These are phyloP conservation scores for Silene conica DNA, from an alignment of 148 eudicot genomes.

Conservation along the genomic window DNA sequence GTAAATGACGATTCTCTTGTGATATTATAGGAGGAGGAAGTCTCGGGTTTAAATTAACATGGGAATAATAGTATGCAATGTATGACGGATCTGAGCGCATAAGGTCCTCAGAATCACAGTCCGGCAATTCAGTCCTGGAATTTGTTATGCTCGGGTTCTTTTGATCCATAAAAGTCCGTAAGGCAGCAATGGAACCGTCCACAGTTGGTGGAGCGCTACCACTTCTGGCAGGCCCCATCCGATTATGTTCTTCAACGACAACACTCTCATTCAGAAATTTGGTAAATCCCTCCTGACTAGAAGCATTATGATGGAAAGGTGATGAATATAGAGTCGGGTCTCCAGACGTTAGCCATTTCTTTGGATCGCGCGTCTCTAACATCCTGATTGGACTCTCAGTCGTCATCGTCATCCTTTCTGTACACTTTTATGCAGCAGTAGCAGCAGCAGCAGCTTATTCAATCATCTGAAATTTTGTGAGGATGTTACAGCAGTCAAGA, in stretches of 20 bases:
- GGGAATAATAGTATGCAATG: slow-evolving; percentile 48
- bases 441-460: slow-evolving; percentile 3
- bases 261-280: slow-evolving; percentile 18
- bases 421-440: neutral
- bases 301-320: slow-evolving; percentile 12
- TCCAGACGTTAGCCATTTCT: slow-evolving; percentile 18
- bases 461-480: neutral
- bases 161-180: slow-evolving; percentile 30
- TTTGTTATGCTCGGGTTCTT: slow-evolving; percentile 19
- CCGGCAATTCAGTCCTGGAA: slow-evolving; percentile 17
- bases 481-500: too few relatives aligned
- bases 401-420: slow-evolving; percentile 20
- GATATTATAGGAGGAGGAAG: slow-evolving; percentile 61
- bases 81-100: slow-evolving; percentile 55
- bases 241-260: slow-evolving; percentile 20
- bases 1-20: slow-evolving; percentile 43
- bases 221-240: slow-evolving; percentile 33
- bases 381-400: slow-evolving; percentile 38
- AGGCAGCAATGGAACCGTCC: slow-evolving; percentile 33
- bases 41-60: slow-evolving; percentile 62
- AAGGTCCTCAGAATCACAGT: slow-evolving; percentile 40
- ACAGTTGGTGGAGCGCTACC: slow-evolving; percentile 47
- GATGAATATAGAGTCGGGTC: slow-evolving; percentile 21
- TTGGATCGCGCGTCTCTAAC: slow-evolving; percentile 22
- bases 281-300: slow-evolving; percentile 18